Conservation (phyloP, 768 basidiomycete species). For the Boletus speciosus region DNA sequence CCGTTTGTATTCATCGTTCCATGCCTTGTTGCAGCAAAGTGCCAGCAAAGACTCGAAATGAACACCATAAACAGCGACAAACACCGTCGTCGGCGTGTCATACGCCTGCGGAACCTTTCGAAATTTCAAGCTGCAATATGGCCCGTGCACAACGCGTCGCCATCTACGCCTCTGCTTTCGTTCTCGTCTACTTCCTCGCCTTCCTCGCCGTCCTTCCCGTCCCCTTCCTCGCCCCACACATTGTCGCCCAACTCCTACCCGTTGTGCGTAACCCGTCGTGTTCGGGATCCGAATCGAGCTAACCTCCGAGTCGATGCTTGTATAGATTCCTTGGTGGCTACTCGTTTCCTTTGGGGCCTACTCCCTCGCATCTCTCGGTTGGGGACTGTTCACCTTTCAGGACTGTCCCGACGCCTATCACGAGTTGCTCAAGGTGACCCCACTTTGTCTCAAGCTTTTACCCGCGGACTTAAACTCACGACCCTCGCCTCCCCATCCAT, state of each 20-base stretch:
- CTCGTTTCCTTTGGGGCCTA: conserved; percentile 78
- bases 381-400: conserved; percentile 67
- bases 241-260: conserved; percentile 4
- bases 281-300: not conserved
- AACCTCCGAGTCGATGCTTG: not conserved
- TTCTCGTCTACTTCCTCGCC: conserved; percentile 41
- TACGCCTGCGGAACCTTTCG: not conserved
- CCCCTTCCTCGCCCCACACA: conserved; percentile 11
- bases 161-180: conserved; percentile 38
- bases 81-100: not conserved
- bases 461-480: no score
- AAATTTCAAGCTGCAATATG: conserved; percentile 36
- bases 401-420: conserved; percentile 81
- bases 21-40: no score
- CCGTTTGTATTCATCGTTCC: not conserved
- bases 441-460: not conserved
- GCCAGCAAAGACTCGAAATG: no score
- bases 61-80: not conserved
- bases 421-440: conserved; percentile 28
- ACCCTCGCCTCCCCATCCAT: not conserved
- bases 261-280: not conserved
- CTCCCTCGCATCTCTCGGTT: conserved; percentile 72
- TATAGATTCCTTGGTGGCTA: conserved; percentile 80
- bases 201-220: conserved; percentile 13
- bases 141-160: conserved; percentile 58